Base-by-base conservation (phyloP, 768 basidiomycete genomes). In the Collybia sordida region DNA sequence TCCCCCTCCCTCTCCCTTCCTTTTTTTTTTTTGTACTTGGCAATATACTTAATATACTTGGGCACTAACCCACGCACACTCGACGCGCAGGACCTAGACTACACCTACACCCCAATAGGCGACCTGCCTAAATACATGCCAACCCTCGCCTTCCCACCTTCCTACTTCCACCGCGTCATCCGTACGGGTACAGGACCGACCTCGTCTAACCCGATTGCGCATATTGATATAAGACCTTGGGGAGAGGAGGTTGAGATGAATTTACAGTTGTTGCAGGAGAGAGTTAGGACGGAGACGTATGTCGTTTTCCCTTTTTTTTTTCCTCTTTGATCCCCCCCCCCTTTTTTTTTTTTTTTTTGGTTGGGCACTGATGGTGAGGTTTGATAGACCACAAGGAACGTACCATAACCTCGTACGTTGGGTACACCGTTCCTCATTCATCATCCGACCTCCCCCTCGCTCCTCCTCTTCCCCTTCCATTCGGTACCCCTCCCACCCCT, bases 101-200 rank as follows among this genome's bases (percentile, higher is more conserved):
- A 90, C 64, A 82, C 83, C 17, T 93, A 87, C 66, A 88, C 88
- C 12, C 62, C 77, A 1, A 73, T 82, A 28, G 90, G 90, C 4
- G 90, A 93, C 60, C 67, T 92, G 23, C 89, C 92, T 17, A 82
- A 82, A 58, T 91, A 91, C 65, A 72, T 93, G 53, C 88, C 88
- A 40, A 82, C 86, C 9, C 65, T 93, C 36, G 87, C 88, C 1
- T 90, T 92, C 62, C 78, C 92, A 15, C 92, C 92, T 1, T 92
- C 91, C 18, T 93, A 93, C 68, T 94, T 93, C 74, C 89, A 93
- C 64, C 82, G 87, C 34, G 87, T 92, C 38, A 82, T 94, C 49
- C 81, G 89, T 17, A 85, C 82, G 0, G 80, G 83, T 14, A 64
- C 77, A 14, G n/a, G n/a, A n/a, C 14, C 31, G 31, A 59, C 59